Percentiles rank a stretch among this genome's conserved stretches.
These are phyloP conservation scores for Phytophthora sp. DNA, from an alignment of 352 stramenopile species.

Conservation along the genomic window DNA sequence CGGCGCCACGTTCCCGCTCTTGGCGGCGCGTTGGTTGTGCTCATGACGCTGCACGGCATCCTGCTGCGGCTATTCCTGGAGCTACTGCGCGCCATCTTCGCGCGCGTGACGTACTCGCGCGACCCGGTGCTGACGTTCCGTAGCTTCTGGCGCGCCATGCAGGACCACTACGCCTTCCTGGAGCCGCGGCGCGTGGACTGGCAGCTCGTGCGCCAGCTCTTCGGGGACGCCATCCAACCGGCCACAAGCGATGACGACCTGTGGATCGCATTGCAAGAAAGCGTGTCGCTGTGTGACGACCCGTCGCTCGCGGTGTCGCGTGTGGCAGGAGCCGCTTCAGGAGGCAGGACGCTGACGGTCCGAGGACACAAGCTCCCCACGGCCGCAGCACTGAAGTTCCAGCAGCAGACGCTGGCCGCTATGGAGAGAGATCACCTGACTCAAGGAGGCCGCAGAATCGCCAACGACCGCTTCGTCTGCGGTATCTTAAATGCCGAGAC, in stretches of 20 bases:
- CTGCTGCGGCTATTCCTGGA: constrained; percentile 73
- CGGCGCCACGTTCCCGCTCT: constrained; percentile 76
- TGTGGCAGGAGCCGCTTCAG: constrained; percentile 10
- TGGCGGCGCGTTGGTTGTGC: constrained; percentile 75
- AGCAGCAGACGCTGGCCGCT: constrained; percentile 46
- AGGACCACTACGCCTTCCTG: constrained; percentile 73
- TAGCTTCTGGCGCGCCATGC: constrained; percentile 75
- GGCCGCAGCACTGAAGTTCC: constrained; percentile 37
- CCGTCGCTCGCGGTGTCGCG: constrained; percentile 60
- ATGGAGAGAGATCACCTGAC: constrained; percentile 68
- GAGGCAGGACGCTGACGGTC: constrained; percentile 32
- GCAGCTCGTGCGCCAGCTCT: constrained; percentile 73
- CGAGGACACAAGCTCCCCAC: constrained; percentile 44
- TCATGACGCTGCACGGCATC: constrained; percentile 80
- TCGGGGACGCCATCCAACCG: constrained; percentile 63
- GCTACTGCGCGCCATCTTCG: constrained; percentile 66
- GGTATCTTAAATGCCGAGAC: constrained; percentile 77
- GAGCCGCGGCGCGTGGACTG: constrained; percentile 60
- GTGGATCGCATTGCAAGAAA: constrained; percentile 81
- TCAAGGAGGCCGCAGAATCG: constrained; percentile 53
- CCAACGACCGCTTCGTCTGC: constrained; percentile 72
- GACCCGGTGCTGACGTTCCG: constrained; percentile 77
- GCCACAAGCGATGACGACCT: constrained; percentile 81
- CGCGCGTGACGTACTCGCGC: constrained; percentile 66
- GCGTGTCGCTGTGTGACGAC: constrained; percentile 74